A percentile compares a stretch with the other conserved stretches of the same genome.
Evolutionary conservation across 306 rosid genomes (phyloP).

Genomic region (Betula pendula): DNA sequence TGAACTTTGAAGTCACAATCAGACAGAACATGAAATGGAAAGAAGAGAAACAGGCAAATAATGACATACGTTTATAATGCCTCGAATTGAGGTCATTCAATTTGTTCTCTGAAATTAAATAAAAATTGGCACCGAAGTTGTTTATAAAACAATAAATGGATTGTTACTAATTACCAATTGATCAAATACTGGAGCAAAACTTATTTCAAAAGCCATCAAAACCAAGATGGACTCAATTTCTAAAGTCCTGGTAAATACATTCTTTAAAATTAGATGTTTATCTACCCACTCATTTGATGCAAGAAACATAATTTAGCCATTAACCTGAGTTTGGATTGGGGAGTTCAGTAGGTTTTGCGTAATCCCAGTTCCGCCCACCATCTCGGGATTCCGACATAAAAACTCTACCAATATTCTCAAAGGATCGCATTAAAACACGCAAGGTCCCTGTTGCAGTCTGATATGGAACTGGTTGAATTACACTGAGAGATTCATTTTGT

Average conservation of each 20-base stretch:
- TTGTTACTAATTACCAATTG: neutral
- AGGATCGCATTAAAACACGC: slow-evolving; percentile 80
- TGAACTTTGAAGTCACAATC: neutral
- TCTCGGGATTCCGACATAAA: slow-evolving; percentile 81
- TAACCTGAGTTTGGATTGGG: slow-evolving; percentile 98
- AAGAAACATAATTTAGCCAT: slow-evolving; percentile 22
- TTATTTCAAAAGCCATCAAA: slow-evolving; percentile 11
- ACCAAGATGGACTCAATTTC: slow-evolving; percentile 16
- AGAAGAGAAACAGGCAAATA: neutral
- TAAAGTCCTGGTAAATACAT: slow-evolving; percentile 10
- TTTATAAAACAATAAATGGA: neutral
- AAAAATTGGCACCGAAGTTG: neutral
- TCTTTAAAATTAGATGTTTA: neutral
- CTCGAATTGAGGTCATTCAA: neutral
- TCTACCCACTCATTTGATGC: slow-evolving; percentile 11
- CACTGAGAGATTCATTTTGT: slow-evolving; percentile 66
- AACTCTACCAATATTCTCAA: slow-evolving; percentile 55
- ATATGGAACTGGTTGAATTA: slow-evolving; percentile 94
- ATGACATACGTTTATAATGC: neutral
- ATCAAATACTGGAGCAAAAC: neutral
- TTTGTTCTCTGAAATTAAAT: neutral
- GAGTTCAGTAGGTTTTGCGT: slow-evolving; percentile 64
- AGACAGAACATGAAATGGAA: neutral
- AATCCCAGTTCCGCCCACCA: slow-evolving; percentile 79
- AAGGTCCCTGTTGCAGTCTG: slow-evolving; percentile 66